Conservation (phyloP, 495 filamentous ascomycete genomes). For the Penicillium silybi region DNA sequence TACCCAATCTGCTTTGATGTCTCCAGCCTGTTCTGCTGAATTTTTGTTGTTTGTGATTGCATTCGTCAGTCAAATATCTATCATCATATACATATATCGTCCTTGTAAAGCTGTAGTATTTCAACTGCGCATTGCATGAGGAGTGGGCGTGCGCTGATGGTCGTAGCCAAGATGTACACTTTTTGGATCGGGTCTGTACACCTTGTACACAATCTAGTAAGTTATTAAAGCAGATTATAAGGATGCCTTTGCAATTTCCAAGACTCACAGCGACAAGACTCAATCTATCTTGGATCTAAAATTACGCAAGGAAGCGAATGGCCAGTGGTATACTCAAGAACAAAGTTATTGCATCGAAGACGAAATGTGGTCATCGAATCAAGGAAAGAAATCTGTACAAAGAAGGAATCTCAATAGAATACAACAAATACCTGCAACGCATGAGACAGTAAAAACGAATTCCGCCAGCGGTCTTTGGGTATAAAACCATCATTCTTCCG, state of each 20-base stretch:
- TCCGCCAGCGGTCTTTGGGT: constrained; percentile 24
- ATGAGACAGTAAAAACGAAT: constrained; percentile 8
- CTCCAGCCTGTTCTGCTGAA: constrained; percentile 2
- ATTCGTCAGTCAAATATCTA: not conserved
- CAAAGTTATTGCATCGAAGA: too few relatives aligned
- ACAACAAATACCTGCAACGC: constrained; percentile 3
- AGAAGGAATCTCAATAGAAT: constrained; percentile 12
- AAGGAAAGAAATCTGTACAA: constrained; percentile 12
- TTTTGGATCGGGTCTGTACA: too few relatives aligned
- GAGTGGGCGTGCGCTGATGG: too few relatives aligned
- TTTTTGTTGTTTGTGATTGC: not conserved
- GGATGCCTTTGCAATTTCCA: too few relatives aligned
- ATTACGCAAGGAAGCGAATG: too few relatives aligned
- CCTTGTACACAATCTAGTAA: too few relatives aligned
- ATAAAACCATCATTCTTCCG: constrained; percentile 5
- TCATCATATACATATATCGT: not conserved
- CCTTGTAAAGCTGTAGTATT: not conserved
- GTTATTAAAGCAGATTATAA: too few relatives aligned
- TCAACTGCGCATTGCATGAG: too few relatives aligned
- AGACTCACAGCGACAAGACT: too few relatives aligned
- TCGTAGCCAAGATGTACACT: too few relatives aligned
- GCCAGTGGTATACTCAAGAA: too few relatives aligned
- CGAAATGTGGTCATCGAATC: not conserved
- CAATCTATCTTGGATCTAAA: too few relatives aligned
- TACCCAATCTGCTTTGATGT: constrained; percentile 30